A percentile compares a stretch with the other conserved stretches of the same genome.
Evolutionary conservation across 164 flowering plant species (phyloP).

Genomic region (Vitis cinerea): DNA sequence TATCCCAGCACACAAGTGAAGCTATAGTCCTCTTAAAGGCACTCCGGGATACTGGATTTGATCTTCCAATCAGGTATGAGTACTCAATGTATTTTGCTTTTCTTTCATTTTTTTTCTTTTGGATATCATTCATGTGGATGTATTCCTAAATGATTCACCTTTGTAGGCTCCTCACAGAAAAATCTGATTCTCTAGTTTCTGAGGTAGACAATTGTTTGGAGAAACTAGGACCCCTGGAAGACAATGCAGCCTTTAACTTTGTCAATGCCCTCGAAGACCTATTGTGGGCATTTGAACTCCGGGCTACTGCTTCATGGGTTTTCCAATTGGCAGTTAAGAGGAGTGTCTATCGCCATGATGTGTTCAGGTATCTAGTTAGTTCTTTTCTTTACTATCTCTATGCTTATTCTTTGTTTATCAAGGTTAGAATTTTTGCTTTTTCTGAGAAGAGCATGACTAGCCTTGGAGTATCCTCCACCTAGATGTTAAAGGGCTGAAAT

Average conservation of each 20-base stretch:
- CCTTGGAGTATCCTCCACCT: neutral
- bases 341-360: slow-evolving; percentile 58
- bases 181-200: slow-evolving; percentile 50
- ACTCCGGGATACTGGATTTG: slow-evolving; percentile 67
- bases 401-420: neutral
- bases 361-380: slow-evolving; percentile 59
- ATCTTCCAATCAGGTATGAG: slow-evolving; percentile 76
- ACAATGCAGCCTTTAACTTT: slow-evolving; percentile 85
- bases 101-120: slow-evolving; percentile 1
- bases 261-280: slow-evolving; percentile 87
- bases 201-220: slow-evolving; percentile 63
- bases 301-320: slow-evolving; percentile 95
- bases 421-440: no score
- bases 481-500: no score
- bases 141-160: slow-evolving; percentile 7
- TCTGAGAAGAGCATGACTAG: no score
- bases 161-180: slow-evolving; percentile 76
- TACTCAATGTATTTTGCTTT: neutral
- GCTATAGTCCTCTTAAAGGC: slow-evolving; percentile 67
- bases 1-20: slow-evolving; percentile 49
- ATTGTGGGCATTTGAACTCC: slow-evolving; percentile 93
- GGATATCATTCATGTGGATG: neutral
- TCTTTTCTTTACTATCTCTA: slow-evolving; percentile 1
- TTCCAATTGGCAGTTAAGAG: slow-evolving; percentile 85
- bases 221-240: slow-evolving; percentile 61